Base-by-base conservation (phyloP, 441 rosid species). In the Adansonia grandidieri region DNA sequence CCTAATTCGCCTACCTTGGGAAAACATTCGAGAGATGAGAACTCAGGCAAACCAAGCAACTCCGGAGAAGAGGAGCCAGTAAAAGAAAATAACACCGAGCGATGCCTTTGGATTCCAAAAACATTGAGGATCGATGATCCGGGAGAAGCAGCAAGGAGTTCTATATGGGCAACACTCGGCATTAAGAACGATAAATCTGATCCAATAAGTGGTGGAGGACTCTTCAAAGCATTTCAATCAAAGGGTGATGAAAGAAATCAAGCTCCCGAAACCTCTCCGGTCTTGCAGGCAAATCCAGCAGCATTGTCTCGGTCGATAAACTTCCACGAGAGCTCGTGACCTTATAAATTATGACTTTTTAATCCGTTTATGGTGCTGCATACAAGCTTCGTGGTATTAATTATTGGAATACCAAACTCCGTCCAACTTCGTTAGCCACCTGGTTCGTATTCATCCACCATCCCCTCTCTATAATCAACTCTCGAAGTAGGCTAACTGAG, bases 1-100 rank as follows among this genome's bases (percentile, higher is more conserved):
- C 98, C 98, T 5, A 90, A 88, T 70, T 91, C 93, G 67, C 98
- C 97, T 15, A 93, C 95, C 42, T 79, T 96, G 67, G 99, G 98
- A 61, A 96, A 96, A 77, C 99, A 96, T 86, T 92, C 93, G 37
- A 86, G 98, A 58, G 97, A 96, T 32, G 97, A 90, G 80, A 89
- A 70, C 80, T 7, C 22, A n/a, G 76, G 51, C 45, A 87, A 85
- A 66, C 61, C 81, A 44, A 74, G 80, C 76, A 84, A 85, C 80
- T 57, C 85, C 0, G 75, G 54, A 15, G 64, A 72, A 54, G 84
- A 86, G 57, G 89, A 86, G 74, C 75, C 79, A 17, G 77, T 61
- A 5, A 88, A 87, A 68, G 32, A 89, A 74, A 84, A 82, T 72
- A 87, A 82, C 64, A 71, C 88, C 0, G 92, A 91, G 85, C 85